These are phyloP conservation scores for Cerioporus squamosus DNA, from an alignment of 1,284 basidiomycete genomes.

Conservation along the genomic window DNA sequence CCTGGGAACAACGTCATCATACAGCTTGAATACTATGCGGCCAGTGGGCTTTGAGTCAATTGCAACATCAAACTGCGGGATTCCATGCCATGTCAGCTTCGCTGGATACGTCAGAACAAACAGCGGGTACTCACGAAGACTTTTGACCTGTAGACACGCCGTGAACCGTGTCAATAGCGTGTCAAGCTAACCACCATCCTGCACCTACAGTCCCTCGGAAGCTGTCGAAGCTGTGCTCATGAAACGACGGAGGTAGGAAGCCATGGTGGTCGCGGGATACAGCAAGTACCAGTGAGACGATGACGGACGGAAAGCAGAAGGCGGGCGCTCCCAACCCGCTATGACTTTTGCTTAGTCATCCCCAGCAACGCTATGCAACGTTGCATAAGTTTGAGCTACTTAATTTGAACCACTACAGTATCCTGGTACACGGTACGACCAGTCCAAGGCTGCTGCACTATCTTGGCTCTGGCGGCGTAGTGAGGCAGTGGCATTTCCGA, in stretches of 20 bases:
- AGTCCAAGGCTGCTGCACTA: no score
- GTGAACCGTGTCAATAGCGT: slow-evolving; percentile 3
- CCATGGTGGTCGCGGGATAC: slow-evolving; percentile 29
- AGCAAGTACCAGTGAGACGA: neutral
- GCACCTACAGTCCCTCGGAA: slow-evolving; percentile 33
- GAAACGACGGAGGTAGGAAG: slow-evolving; percentile 40
- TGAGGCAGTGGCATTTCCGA: no score
- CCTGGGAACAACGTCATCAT: slow-evolving; percentile 69
- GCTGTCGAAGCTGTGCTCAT: slow-evolving; percentile 37
- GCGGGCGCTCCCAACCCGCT: neutral
- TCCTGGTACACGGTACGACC: no score
- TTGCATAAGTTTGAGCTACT: no score
- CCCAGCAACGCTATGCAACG: no score
- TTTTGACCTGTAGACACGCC: slow-evolving; percentile 41
- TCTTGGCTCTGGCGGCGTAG: no score
- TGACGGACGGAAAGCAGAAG: slow-evolving; percentile 1
- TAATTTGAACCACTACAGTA: no score
- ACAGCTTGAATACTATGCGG: slow-evolving; percentile 77
- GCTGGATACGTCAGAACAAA: neutral
- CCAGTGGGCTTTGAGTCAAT: slow-evolving; percentile 74
- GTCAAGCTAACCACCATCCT: neutral
- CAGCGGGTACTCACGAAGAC: slow-evolving; percentile 49
- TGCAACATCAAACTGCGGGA: slow-evolving; percentile 79
- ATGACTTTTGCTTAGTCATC: no score
- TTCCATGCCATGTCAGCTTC: slow-evolving; percentile 13